These are phyloP conservation scores for Epichloe sp. DNA, from an alignment of 2,329 filamentous ascomycete species.

Conservation along the genomic window DNA sequence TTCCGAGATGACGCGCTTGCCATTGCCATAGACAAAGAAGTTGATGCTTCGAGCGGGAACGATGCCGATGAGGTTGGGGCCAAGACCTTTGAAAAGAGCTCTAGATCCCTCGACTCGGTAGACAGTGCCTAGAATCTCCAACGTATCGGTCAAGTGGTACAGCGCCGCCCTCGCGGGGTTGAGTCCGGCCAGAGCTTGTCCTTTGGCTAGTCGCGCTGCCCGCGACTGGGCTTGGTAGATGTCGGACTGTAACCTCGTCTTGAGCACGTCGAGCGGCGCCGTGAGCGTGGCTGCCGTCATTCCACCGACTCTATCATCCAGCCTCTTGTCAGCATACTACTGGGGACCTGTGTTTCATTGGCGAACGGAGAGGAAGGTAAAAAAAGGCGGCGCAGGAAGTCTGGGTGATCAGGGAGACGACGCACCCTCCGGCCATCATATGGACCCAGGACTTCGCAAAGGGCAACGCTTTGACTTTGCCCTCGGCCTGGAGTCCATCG, in stretches of 20 bases:
- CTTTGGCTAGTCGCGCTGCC: constrained; percentile 48
- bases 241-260: constrained; percentile 85
- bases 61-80: constrained; percentile 79
- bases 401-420: constrained; percentile 18
- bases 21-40: constrained; percentile 87
- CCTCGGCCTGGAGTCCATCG: constrained; percentile 18
- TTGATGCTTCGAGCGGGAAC: constrained; percentile 85
- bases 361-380: background rate
- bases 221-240: constrained; percentile 81
- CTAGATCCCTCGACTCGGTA: constrained; percentile 71
- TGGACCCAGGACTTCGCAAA: constrained; percentile 79
- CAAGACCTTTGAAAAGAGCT: constrained; percentile 85
- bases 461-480: constrained; percentile 28
- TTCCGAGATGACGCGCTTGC: constrained; percentile 68
- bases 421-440: constrained; percentile 80
- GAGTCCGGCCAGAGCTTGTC: constrained; percentile 34
- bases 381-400: background rate
- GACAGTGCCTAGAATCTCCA: constrained; percentile 73
- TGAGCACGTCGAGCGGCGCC: constrained; percentile 84
- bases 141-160: constrained; percentile 72
- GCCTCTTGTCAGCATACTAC: constrained; percentile 9
- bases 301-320: constrained; percentile 54
- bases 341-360: background rate
- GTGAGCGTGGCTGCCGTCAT: constrained; percentile 91
- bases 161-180: constrained; percentile 52